phyloP scores from a whole-genome alignment of 805 yeast genomes.

The Candida qinlingensis region DNA sequence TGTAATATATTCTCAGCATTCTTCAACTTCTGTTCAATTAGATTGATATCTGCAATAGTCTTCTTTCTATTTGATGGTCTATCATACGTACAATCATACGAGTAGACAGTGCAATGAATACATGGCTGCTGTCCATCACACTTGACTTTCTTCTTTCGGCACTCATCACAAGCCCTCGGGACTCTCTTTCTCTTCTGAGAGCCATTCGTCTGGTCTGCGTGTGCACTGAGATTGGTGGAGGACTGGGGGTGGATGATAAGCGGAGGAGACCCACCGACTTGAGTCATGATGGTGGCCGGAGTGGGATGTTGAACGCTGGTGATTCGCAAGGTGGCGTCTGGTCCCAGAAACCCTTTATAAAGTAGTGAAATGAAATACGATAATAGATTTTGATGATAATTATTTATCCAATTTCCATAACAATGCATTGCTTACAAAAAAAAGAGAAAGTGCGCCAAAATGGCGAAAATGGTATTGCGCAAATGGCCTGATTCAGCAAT shows the following conservation, averaged over 20 bases:
- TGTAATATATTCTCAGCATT: conserved; percentile 31
- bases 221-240: background rate
- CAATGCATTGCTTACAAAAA: background rate
- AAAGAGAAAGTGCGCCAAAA: background rate
- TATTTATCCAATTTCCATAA: too few relatives aligned
- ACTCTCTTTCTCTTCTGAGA: conserved; percentile 54
- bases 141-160: conserved; percentile 70
- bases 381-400: too few relatives aligned
- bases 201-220: too few relatives aligned
- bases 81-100: conserved; percentile 78
- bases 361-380: too few relatives aligned
- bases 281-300: background rate
- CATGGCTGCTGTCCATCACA: conserved; percentile 81
- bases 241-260: conserved; percentile 4
- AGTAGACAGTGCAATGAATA: conserved; percentile 74
- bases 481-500: too few relatives aligned
- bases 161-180: conserved; percentile 70
- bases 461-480: background rate
- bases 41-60: conserved; percentile 24
- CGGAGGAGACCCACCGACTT: conserved; percentile 7
- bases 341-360: too few relatives aligned
- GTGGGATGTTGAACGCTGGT: background rate
- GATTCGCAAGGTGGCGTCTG: background rate
- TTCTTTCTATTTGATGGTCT: conserved; percentile 47
- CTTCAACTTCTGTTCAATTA: conserved; percentile 31